Evolutionary conservation across 1,139 yeast species (phyloP).

Genomic region (Hansenula lynferdii): DNA sequence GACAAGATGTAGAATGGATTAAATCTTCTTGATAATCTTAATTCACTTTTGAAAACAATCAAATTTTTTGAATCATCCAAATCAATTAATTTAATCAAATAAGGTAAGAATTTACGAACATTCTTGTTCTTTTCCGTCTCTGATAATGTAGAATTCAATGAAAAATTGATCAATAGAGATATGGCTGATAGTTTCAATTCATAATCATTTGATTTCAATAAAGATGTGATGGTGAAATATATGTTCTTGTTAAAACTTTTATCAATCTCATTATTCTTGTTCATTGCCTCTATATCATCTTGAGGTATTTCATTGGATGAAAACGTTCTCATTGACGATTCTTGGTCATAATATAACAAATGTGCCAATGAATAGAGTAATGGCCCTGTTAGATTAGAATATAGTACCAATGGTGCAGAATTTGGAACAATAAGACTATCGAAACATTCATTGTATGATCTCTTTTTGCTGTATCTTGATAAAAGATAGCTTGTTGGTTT

Average conservation of each 20-base stretch:
- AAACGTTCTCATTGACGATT: conserved; percentile 1
- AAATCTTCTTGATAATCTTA: conserved; percentile 20
- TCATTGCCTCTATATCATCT: neutral
- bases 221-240: conserved; percentile 25
- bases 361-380: conserved; percentile 26
- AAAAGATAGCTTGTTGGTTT: conserved; percentile 17
- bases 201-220: conserved; percentile 23
- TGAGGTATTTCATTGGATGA: conserved; percentile 2
- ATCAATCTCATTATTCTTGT: conserved; percentile 26
- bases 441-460: conserved; percentile 17
- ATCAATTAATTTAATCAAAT: conserved; percentile 24
- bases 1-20: conserved; percentile 27
- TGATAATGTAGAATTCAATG: conserved; percentile 18
- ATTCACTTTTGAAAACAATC: conserved; percentile 11
- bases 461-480: conserved; percentile 10
- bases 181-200: conserved; percentile 26
- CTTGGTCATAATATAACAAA: conserved; percentile 17
- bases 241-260: conserved; percentile 37
- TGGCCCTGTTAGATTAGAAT: conserved; percentile 24
- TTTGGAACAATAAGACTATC: conserved; percentile 18
- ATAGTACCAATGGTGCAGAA: conserved; percentile 19
- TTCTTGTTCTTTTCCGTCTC: conserved; percentile 14
- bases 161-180: conserved; percentile 24
- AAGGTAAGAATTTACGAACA: conserved; percentile 25
- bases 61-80: conserved; percentile 10